These are phyloP conservation scores for Microbotryum saponariae DNA, from an alignment of 1,284 basidiomycete species.

Conservation along the genomic window DNA sequence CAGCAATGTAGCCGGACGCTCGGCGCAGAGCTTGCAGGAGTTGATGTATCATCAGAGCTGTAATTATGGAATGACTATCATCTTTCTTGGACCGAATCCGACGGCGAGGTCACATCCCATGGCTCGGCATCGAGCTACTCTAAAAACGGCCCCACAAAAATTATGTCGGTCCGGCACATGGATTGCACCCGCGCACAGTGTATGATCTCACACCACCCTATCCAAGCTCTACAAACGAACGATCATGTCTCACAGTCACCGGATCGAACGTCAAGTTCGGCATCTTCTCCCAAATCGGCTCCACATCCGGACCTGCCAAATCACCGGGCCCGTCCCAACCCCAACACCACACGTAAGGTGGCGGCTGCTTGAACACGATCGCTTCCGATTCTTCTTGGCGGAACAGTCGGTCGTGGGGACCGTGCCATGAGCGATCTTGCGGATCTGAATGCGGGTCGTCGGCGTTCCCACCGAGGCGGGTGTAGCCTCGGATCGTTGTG, in stretches of 20 bases:
- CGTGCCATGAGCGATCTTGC: constrained; percentile 89
- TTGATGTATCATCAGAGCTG: no score
- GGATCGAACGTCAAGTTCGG: constrained; percentile 56
- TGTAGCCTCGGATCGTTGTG: constrained; percentile 85
- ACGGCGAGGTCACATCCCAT: no score
- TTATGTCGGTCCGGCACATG: no score
- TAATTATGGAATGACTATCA: no score
- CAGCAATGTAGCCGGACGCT: no score
- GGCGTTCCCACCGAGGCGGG: constrained; percentile 77
- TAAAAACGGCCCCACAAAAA: no score
- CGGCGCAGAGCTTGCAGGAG: no score
- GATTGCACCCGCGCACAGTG: no score
- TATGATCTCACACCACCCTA: no score
- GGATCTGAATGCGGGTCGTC: constrained; percentile 90
- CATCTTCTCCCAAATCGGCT: constrained; percentile 87
- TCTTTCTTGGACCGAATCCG: no score
- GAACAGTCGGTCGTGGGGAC: constrained; percentile 87
- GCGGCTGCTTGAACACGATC: constrained; percentile 67
- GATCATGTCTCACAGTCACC: constrained; percentile 63
- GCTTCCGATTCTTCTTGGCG: constrained; percentile 71
- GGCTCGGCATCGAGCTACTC: not conserved
- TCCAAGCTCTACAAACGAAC: constrained; percentile 43
- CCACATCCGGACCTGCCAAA: constrained; percentile 70
- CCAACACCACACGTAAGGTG: constrained; percentile 94
- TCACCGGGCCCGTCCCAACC: constrained; percentile 97